Evolutionary conservation across 768 basidiomycete genomes (phyloP).

Genomic region (Tulasnella sp.): DNA sequence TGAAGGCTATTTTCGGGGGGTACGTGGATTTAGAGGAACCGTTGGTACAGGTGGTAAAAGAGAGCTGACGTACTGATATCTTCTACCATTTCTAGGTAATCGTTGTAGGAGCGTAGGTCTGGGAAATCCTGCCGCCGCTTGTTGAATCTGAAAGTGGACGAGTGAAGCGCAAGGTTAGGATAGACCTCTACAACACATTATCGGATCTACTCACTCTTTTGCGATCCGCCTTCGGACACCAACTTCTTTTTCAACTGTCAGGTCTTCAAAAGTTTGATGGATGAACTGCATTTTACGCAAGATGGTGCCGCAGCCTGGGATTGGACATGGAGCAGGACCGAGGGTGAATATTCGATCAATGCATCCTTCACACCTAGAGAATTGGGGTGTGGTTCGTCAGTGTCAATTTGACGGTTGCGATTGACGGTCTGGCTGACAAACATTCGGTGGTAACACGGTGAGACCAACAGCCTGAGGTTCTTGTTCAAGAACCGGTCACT

Average conservation of each 20-base stretch:
- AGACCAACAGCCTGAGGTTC: constrained; percentile 87
- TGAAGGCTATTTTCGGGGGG: constrained; percentile 63
- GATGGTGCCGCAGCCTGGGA: constrained; percentile 64
- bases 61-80: constrained; percentile 61
- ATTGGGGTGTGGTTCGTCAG: background rate
- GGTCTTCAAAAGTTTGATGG: constrained; percentile 91
- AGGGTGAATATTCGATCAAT: constrained; percentile 95
- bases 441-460: constrained; percentile 99
- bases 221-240: constrained; percentile 80
- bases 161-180: background rate
- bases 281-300: constrained; percentile 92
- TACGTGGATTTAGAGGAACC: constrained; percentile 12
- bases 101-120: constrained; percentile 76
- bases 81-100: constrained; percentile 95
- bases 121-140: constrained; percentile 87
- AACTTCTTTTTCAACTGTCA: constrained; percentile 91
- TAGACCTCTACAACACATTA: background rate
- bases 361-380: constrained; percentile 92
- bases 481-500: constrained; percentile 95
- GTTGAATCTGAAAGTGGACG: constrained; percentile 67
- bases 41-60: constrained; percentile 31
- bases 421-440: constrained; percentile 35
- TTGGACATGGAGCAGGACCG: constrained; percentile 93
- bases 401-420: background rate
- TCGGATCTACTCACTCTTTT: constrained; percentile 63